Evolutionary conservation across 495 filamentous ascomycete species (phyloP).

Genomic region (Gamarada debralockiae): DNA sequence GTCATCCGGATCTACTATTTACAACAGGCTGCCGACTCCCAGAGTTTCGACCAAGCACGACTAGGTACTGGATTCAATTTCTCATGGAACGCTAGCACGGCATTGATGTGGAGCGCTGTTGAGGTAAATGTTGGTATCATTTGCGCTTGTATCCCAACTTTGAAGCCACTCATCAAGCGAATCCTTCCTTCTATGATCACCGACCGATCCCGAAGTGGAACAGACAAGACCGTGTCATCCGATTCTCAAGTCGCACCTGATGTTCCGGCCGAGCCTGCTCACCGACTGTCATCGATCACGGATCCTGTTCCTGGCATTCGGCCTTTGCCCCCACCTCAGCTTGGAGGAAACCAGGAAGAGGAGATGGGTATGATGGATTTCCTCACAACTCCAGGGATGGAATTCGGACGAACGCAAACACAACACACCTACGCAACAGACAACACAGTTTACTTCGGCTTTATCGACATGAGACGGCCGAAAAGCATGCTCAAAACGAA

Average conservation of each 20-base stretch:
- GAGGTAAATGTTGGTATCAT: constrained; percentile 89
- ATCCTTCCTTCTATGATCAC: constrained; percentile 63
- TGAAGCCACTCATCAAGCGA: constrained; percentile 79
- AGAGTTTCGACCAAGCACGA: constrained; percentile 28
- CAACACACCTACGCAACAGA: constrained; percentile 7
- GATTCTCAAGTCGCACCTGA: constrained; percentile 11
- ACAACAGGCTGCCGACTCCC: constrained; percentile 55
- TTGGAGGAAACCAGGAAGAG: constrained; percentile 24
- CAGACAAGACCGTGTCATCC: constrained; percentile 1
- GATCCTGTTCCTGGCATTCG: constrained; percentile 8
- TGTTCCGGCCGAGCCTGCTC: neutral
- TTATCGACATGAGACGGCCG: constrained; percentile 74
- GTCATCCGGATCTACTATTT: constrained; percentile 88
- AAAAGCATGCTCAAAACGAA: constrained; percentile 69
- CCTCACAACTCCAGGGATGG: constrained; percentile 44
- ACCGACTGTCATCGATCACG: constrained; percentile 1
- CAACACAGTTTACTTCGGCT: constrained; percentile 62
- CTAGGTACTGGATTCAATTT: constrained; percentile 29
- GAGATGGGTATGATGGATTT: constrained; percentile 55
- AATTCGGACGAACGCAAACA: constrained; percentile 17
- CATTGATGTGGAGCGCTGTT: constrained; percentile 90
- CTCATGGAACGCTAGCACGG: constrained; percentile 71
- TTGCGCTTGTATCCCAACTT: constrained; percentile 80
- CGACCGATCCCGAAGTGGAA: constrained; percentile 4
- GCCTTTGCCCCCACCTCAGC: constrained; percentile 22